phyloP scores from a whole-genome alignment of 495 filamentous ascomycete genomes.

The Talaromyces proteolyticus region DNA sequence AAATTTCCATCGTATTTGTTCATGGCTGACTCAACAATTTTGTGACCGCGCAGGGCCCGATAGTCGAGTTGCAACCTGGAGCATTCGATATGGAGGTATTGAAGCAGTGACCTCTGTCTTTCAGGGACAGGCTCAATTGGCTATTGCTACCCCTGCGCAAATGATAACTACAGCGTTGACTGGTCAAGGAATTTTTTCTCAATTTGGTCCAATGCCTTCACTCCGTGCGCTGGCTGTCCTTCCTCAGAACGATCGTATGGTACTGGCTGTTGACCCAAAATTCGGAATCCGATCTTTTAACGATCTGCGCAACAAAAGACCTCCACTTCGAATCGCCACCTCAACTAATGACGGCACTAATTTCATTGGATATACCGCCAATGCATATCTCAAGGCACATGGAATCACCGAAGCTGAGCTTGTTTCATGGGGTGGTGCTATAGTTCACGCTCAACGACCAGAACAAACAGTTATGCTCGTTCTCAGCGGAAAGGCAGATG shows the following conservation, averaged over 20 bases:
- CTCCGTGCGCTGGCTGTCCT: constrained; percentile 6
- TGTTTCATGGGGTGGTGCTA: constrained; percentile 10
- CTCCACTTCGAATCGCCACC: constrained; percentile 3
- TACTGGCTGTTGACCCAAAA: background rate
- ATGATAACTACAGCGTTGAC: background rate
- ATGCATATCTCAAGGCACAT: constrained; percentile 1
- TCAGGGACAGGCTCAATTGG: constrained; percentile 1
- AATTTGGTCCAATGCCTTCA: background rate
- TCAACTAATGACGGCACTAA: constrained; percentile 7
- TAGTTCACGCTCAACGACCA: constrained; percentile 8
- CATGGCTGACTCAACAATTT: constrained; percentile 9
- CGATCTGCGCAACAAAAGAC: constrained; percentile 1
- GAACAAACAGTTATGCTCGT: constrained; percentile 10
- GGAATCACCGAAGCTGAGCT: background rate
- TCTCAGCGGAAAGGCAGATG: constrained; percentile 8
- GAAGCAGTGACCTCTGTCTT: background rate
- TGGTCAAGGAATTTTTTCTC: constrained; percentile 1
- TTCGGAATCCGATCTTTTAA: constrained; percentile 2
- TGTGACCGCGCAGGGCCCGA: constrained; percentile 7
- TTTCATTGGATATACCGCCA: constrained; percentile 4
- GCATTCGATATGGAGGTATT: background rate
- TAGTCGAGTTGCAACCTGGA: background rate
- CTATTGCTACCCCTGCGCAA: constrained; percentile 2
- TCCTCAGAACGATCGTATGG: constrained; percentile 7
- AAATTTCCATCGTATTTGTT: constrained; percentile 8